A percentile compares a stretch with the other conserved stretches of the same genome.
These are phyloP conservation scores for Ceratocystis huliohia DNA, from an alignment of 2,329 filamentous ascomycete species.

Conservation along the genomic window DNA sequence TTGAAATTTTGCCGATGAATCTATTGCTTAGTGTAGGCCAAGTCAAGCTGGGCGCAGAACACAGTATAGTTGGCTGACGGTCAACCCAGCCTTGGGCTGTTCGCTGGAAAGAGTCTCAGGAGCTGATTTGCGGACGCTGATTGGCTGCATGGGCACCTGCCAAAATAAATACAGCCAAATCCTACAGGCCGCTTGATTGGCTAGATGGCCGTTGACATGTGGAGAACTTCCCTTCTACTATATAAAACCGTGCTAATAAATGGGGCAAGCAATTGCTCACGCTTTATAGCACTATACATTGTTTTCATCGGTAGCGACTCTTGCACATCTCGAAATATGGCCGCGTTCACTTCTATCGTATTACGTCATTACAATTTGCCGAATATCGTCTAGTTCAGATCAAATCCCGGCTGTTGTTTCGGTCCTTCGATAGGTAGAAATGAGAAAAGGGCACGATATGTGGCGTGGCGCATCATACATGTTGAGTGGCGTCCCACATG, in stretches of 20 bases:
- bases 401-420: too few species aligned
- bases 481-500: too few species aligned
- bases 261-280: too few species aligned
- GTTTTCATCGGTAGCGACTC: too few species aligned
- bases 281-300: too few species aligned
- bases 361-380: neutral
- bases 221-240: neutral
- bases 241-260: too few species aligned
- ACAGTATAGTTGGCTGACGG: neutral
- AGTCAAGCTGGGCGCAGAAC: neutral
- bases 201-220: neutral
- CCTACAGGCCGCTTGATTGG: neutral
- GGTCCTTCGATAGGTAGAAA: conserved; percentile 43
- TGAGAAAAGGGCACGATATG: conserved; percentile 49
- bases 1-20: neutral
- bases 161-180: conserved; percentile 7
- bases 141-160: conserved; percentile 16
- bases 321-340: too few species aligned
- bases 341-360: neutral
- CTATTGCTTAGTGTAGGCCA: neutral
- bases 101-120: neutral
- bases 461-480: too few species aligned
- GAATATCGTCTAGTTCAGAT: too few species aligned
- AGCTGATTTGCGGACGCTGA: conserved; percentile 14
- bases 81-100: neutral